These are phyloP conservation scores for Chaetomium olivaceum DNA, from an alignment of 2,329 filamentous ascomycete species.

Conservation along the genomic window DNA sequence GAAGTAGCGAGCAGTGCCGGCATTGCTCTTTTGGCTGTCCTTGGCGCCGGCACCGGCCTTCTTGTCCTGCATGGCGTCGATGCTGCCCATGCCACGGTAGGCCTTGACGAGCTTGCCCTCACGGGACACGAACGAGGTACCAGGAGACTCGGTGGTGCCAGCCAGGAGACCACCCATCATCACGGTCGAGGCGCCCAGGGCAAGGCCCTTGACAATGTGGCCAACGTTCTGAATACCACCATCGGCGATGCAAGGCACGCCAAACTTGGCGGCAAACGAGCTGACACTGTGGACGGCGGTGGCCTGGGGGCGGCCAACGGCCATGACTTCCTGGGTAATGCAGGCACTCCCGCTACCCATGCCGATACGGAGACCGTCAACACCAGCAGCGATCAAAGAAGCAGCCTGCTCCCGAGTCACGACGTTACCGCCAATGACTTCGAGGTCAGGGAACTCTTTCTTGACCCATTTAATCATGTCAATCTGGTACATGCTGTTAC, in stretches of 20 bases:
- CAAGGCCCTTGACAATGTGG: constrained; percentile 97
- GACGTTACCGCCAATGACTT: constrained; percentile 98
- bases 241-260: constrained; percentile 96
- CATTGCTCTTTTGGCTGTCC: constrained; percentile 79
- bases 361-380: constrained; percentile 94
- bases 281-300: constrained; percentile 89
- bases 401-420: constrained; percentile 97
- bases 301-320: constrained; percentile 93
- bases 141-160: constrained; percentile 95
- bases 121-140: constrained; percentile 91
- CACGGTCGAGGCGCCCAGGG: constrained; percentile 89
- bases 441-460: constrained; percentile 76
- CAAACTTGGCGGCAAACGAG: constrained; percentile 86
- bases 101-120: constrained; percentile 99
- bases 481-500: constrained; percentile 97
- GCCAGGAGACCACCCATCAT: constrained; percentile 99
- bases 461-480: constrained; percentile 99
- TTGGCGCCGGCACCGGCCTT: constrained; percentile 77
- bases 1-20: constrained; percentile 96
- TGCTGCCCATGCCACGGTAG: constrained; percentile 98
- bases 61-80: constrained; percentile 99
- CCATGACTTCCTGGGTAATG: constrained; percentile 99
- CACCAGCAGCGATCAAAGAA: constrained; percentile 85
- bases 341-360: constrained; percentile 98
- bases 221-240: constrained; percentile 98